Base-by-base conservation (phyloP, 768 basidiomycete species). In the Leccinum boreale region DNA sequence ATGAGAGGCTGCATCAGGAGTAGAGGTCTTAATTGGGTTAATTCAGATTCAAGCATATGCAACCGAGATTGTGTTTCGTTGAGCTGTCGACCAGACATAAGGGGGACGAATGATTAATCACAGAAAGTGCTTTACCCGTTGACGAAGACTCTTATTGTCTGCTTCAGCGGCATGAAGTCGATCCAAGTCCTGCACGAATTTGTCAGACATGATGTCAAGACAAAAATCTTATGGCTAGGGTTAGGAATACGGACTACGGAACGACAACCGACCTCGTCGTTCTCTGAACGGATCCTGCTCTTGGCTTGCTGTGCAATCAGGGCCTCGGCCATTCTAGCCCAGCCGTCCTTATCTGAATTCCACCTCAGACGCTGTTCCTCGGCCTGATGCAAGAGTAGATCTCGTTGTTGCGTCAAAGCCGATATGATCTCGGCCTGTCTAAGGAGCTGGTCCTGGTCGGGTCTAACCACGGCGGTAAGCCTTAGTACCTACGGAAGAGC, bases 291-390 rank as follows among this genome's bases (percentile, higher is more conserved):
- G 6, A 67, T 65, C n/a, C 74, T 69, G 45, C 71, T 80, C 56
- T 75, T 77, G 47, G 79, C 74, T 47, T 81, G 68, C 44, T 73
- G 81, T 3, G 75, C 67, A 55, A 88, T 75, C 35, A 91, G 75
- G 8, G 85, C 87, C 61, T 90, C 88, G 1, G 87, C 82, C 62
- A 80, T 83, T 55, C 89, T 75, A 5, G 78, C 79, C 85, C 88
- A 91, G 3, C 79, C 75, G 15, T 82, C 81, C 63, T 79, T 78
- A 68, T 90, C 88, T 1, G 81, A 78, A 31, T 81, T 73, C 85
- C 85, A 88, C 36, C 81, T 76, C 7, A 75, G 74, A n/a, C 79
- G 78, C 56, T 89, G 83, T 54, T 87, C 84, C 44, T 83, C 78
- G 7, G 77, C 73, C 42, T 82, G 79, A 21, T 69, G 70, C 3